Evolutionary conservation across 306 rosid species (phyloP).

Genomic region (Phaseolus lunatus): DNA sequence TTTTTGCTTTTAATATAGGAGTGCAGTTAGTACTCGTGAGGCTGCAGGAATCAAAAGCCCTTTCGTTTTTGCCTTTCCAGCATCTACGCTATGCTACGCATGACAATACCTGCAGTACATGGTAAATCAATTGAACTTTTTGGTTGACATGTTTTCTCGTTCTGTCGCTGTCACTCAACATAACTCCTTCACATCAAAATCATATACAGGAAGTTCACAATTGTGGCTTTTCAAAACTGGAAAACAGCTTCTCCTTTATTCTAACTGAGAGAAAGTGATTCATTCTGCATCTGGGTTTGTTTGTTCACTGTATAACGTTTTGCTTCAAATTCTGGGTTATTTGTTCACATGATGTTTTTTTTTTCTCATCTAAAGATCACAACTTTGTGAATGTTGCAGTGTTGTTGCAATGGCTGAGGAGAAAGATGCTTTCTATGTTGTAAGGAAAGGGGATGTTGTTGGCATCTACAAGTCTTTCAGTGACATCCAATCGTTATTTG

Average conservation of each 20-base stretch:
- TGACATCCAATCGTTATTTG: constrained; percentile 62
- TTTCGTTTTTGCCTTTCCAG: not conserved
- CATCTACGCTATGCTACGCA: not conserved
- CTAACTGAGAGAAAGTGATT: constrained; percentile 8
- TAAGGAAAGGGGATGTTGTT: constrained; percentile 73
- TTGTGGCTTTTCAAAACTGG: not conserved
- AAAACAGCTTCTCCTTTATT: not conserved
- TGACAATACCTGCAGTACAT: not conserved
- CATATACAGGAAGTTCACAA: not conserved
- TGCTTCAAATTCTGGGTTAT: constrained; percentile 10
- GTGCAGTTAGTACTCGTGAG: too few species aligned
- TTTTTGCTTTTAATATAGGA: too few species aligned
- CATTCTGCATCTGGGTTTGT: constrained; percentile 26
- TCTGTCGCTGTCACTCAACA: not conserved
- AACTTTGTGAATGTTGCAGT: constrained; percentile 40
- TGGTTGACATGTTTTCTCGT: not conserved
- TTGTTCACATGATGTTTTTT: constrained; percentile 7
- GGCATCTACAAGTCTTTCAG: constrained; percentile 73
- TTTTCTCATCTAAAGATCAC: not conserved
- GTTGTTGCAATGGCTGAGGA: constrained; percentile 70
- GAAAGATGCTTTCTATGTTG: constrained; percentile 75
- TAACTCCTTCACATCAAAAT: not conserved
- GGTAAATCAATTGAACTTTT: too few species aligned
- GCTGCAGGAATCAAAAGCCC: too few species aligned
- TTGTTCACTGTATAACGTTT: not conserved